Evolutionary conservation across 2,329 filamentous ascomycete species (phyloP), one percentile per base, ranked within the genome.

Genomic region (Aureobasidium mangrovei): DNA sequence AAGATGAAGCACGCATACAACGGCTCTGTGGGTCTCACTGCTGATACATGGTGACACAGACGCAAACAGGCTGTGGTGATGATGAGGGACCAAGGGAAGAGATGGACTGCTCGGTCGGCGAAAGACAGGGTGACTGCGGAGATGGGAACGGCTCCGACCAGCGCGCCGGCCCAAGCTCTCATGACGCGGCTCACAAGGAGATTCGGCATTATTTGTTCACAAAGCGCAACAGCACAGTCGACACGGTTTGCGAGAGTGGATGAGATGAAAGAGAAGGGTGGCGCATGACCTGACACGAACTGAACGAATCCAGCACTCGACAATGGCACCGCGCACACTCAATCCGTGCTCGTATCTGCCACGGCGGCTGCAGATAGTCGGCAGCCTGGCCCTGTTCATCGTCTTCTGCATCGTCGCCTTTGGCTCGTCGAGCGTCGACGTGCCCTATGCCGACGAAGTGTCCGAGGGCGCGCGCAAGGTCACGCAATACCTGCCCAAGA

Each of bases 291-390:
- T 51, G 47, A 51, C 47, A 51, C 47, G 47, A 24, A 51, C 33
- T 38, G 47, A 33, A 40, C 38, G 28, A 51, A 26, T 6, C 7
- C 28, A 32, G 28, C 4, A n/a, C 28, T 29, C 33, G 5, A 46
- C 4, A 18, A 56, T 56, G 55, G 55, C 55, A 38, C 55, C 55
- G 8, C 55, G 55, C 27, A 52, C 46, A 33, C 41, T 52, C 53
- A 69, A 69, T 51, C 67, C 67, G 35, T 69, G 66, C 59, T 64
- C 65, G 26, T 64, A 64, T 55, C 72, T 73, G 9, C 73, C 74
- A n/a, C 71, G 72, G 47, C 68, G 74, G 29, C 71, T 76, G 56
- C 73, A 75, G 63, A 64, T 73, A 56, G 67, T 77, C 46, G 63
- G 70, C 47, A 64, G 66, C 55, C 57, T 73, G 47, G 60, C 70